Evolutionary conservation across 139 green algal genomes (phyloP), one percentile per base, ranked within the genome.

Genomic region (Picochlorum costavermella): DNA sequence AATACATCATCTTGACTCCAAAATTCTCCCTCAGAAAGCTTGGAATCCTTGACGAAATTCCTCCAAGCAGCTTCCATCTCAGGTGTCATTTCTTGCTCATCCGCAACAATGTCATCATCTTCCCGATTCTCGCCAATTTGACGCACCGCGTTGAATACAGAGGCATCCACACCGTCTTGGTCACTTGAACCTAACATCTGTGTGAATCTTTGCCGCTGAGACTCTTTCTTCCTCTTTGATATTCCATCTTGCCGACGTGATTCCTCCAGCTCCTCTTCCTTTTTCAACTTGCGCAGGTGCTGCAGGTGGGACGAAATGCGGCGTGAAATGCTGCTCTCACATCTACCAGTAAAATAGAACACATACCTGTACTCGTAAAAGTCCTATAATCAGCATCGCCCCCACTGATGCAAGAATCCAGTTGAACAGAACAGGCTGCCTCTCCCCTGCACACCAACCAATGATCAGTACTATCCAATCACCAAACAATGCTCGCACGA

Each of bases 1-100:
- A 72, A 63, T 25, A 76, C 53, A 4, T 76, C 40, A 31, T 23
- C 43, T 8, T 13, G 37, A 45, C 69, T 50, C 70, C 70, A 76
- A 56, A 76, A 36, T 45, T 70, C 60, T 46, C 43, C 61, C 33
- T 72, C 58, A 12, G 53, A 31, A 59, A 76, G 61, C 62, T 66
- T 70, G 30, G 59, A 70, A 45, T 46, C 28, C 49, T 44, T 44
- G 5, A 76, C 70, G 58, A 76, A 76, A 3, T 62, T 26, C 6
- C 71, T 56, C 70, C 70, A 76, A 26, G 57, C 49, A 33, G 31
- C 30, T 30, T 67, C 30, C 29, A 57, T 67, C 6, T 70, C 63
- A 20, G 55, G 58, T n/a, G 68, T 63, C 70, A 62, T 70, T 62
- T 40, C 69, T 9, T 43, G 40, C 28, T 43, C 43, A 25, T n/a